Evolutionary conservation across 2,329 filamentous ascomycete species (phyloP).

Genomic region (Samsoniella hepiali): DNA sequence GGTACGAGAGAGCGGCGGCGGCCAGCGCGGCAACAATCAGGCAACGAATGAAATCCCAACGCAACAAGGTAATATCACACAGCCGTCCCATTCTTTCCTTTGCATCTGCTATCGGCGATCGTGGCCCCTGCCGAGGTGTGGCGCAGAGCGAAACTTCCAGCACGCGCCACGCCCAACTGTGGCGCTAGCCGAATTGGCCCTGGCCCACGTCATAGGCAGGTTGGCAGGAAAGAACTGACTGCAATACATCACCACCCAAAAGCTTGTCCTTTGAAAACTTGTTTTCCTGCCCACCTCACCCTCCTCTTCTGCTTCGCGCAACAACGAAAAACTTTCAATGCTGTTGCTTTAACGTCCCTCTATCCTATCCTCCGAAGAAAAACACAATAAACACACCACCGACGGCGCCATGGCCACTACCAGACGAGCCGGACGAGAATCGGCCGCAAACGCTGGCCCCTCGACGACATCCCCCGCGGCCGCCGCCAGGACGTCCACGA

Average conservation of each 20-base stretch:
- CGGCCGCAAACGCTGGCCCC: constrained; percentile 4
- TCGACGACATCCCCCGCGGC: constrained; percentile 14
- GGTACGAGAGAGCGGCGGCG: too few relatives aligned
- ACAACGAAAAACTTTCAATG: neutral
- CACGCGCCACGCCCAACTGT: neutral
- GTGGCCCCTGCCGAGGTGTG: neutral
- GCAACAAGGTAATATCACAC: too few relatives aligned
- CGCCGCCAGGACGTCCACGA: constrained; percentile 22
- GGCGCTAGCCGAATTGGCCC: neutral
- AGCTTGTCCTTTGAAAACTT: neutral
- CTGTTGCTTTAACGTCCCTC: neutral
- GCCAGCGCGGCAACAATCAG: too few relatives aligned
- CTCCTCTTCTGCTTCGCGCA: neutral
- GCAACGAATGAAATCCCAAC: too few relatives aligned
- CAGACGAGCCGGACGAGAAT: constrained; percentile 20
- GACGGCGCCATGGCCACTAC: constrained; percentile 27
- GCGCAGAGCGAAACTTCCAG: constrained; percentile 7
- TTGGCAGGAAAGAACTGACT: neutral
- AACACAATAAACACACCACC: neutral
- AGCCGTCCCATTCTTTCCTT: too few relatives aligned
- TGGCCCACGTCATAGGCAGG: constrained; percentile 4
- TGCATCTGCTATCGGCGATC: neutral
- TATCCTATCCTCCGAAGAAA: neutral
- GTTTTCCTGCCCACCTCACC: neutral
- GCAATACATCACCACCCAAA: neutral